Base-by-base conservation (phyloP, 495 filamentous ascomycete genomes). In the Penicillium taxi region DNA sequence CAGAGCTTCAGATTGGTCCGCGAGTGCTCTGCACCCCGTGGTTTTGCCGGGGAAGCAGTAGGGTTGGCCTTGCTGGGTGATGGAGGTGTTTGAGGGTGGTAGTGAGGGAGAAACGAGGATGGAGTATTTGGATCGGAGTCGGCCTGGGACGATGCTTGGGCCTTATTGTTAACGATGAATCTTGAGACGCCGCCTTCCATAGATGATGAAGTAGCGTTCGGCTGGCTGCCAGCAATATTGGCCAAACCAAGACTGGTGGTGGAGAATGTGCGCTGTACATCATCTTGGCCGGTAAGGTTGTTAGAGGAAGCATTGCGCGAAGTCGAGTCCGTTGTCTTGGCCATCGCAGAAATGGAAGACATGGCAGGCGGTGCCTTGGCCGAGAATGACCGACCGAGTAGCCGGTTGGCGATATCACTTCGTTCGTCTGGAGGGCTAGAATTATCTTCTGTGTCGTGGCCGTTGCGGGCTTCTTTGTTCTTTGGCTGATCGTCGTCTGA, bases 41-140 rank as follows among this genome's bases (percentile, higher is more conserved):
- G 59, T 1, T 59, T 58, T 6, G 64, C 50, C n/a, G 59, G 58
- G 22, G 64, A 63, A 1, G 60, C 41, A 14, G 46, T 32, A 17
- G 44, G 26, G 11, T 41, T 17, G 23, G 44, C 48, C 20, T 50
- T 52, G 20, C 45, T 50, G 3, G 66, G 66, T 9, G 66, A 68
- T 2, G 64, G 63, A 2, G 64, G 66, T 12, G 63, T 66, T 41
- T 67, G 64, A 6, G 64, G 66, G 38, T 66, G 66, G 32, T 70
- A 70, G 39, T 68, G 64, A 3, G 66, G 66, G 9, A 70, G 57
- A 33, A 70, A 70, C 6, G 66, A 70, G 2, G 66, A 70, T 6
- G 66, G 64, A 2, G 66, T 70, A 33, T 67, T 67, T 8, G 66
- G 64, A 34, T 70, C 63, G n/a, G 66, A 70, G 36, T 70, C 64